Evolutionary conservation across 1,284 basidiomycete genomes (phyloP).

Genomic region (Papiliotrema terrestris): DNA sequence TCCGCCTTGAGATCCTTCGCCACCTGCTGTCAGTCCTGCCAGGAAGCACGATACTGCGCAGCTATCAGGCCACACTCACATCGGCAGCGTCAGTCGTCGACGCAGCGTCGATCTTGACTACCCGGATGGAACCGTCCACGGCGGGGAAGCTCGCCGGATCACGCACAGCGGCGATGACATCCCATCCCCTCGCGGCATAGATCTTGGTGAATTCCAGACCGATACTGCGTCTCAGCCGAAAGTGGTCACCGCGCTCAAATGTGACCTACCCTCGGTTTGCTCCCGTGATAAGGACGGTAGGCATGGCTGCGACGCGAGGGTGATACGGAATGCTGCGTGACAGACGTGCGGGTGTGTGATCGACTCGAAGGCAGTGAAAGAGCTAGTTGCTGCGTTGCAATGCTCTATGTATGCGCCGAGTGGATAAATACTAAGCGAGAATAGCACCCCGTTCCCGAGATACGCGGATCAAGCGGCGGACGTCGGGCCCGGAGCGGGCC

Average conservation of each 20-base stretch:
- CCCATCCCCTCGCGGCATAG: constrained; percentile 11
- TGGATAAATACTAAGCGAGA: no score
- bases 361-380: no score
- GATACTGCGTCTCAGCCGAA: constrained; percentile 4
- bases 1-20: constrained; percentile 15
- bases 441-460: no score
- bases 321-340: no score
- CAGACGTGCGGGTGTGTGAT: no score
- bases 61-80: not conserved
- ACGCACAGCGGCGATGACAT: constrained; percentile 18
- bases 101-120: constrained; percentile 10
- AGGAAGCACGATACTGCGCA: not conserved
- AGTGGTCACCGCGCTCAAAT: no score
- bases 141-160: constrained; percentile 10
- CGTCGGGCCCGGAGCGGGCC: no score
- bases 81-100: constrained; percentile 1
- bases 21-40: constrained; percentile 3
- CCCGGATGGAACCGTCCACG: constrained; percentile 4
- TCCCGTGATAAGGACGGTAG: constrained; percentile 14
- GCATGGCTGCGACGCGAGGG: constrained; percentile 2
- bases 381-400: no score
- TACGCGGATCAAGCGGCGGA: no score
- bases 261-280: constrained; percentile 12
- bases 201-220: constrained; percentile 12
- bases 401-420: no score